Evolutionary conservation across 2,329 filamentous ascomycete genomes (phyloP).

Genomic region (Escovopsis sp.): DNA sequence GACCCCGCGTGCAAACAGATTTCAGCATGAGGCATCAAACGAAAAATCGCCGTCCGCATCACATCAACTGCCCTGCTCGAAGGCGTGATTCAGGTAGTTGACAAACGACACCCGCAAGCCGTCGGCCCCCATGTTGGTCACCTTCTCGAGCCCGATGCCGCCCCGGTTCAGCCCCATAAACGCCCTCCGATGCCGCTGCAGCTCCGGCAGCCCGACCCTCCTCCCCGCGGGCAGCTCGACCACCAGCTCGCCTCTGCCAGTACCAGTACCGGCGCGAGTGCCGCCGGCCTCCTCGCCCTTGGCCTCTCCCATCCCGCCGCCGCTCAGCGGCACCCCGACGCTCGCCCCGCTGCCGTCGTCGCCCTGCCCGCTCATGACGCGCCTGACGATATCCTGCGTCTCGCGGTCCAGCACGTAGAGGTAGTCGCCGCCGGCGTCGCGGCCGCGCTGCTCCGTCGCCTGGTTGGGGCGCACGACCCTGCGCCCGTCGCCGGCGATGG

Average conservation of each 20-base stretch:
- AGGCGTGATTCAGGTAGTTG: conserved; percentile 50
- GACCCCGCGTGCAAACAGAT: too few relatives aligned
- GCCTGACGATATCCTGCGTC: conserved; percentile 62
- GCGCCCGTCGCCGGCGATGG: conserved; percentile 46
- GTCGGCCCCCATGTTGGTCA: conserved; percentile 37
- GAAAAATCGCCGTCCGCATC: neutral
- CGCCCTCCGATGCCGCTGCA: conserved; percentile 64
- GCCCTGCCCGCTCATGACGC: conserved; percentile 53
- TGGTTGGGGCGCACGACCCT: conserved; percentile 60
- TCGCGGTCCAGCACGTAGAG: conserved; percentile 66
- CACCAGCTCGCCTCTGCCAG: conserved; percentile 31
- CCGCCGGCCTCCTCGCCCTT: conserved; percentile 8
- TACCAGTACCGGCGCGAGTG: too few relatives aligned
- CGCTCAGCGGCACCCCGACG: conserved; percentile 25
- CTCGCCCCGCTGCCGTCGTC: conserved; percentile 48
- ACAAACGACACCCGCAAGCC: conserved; percentile 50
- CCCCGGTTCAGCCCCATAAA: conserved; percentile 64
- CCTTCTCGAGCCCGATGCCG: conserved; percentile 44
- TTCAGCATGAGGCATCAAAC: too few relatives aligned
- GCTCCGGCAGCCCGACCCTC: conserved; percentile 54
- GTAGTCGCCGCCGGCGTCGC: conserved; percentile 56
- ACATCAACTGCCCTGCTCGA: conserved; percentile 37
- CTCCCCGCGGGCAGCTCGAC: conserved; percentile 49
- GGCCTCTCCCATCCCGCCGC: conserved; percentile 1
- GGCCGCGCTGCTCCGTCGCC: conserved; percentile 51